Evolutionary conservation across 257 asterid species (phyloP).

Genomic region (Datura wrightii): DNA sequence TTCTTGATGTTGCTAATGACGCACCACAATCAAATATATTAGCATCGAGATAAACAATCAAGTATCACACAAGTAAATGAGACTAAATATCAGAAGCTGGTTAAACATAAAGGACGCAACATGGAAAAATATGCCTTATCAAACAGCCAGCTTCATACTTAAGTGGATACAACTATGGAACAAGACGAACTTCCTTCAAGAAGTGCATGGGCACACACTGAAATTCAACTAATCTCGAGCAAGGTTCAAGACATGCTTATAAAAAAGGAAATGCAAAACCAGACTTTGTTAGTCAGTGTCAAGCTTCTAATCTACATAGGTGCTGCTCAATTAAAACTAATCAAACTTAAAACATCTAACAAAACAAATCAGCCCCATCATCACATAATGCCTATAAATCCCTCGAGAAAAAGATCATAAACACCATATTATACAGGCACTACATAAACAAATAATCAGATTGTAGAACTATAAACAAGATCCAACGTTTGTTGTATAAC

Average conservation of each 20-base stretch:
- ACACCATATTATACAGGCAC: background rate
- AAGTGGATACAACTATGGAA: background rate
- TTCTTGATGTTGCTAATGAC: background rate
- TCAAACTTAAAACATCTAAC: background rate
- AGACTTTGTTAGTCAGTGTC: background rate
- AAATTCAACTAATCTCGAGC: background rate
- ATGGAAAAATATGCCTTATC: background rate
- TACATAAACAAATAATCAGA: background rate
- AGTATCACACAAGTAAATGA: background rate
- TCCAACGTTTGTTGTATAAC: background rate
- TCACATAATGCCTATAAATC: background rate
- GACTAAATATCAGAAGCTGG: background rate
- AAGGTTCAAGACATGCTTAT: background rate
- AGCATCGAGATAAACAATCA: background rate
- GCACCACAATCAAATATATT: background rate
- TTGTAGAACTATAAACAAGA: background rate
- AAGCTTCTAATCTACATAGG: background rate
- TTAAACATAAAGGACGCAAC: background rate
- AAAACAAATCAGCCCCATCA: background rate
- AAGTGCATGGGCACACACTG: background rate
- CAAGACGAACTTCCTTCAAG: background rate
- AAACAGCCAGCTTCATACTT: background rate
- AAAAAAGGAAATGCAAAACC: background rate
- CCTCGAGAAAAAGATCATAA: no score
- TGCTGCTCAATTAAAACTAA: background rate